Evolutionary conservation across 2,329 filamentous ascomycete species (phyloP), one percentile per base, ranked within the genome.

Genomic region (Metarhizium album): DNA sequence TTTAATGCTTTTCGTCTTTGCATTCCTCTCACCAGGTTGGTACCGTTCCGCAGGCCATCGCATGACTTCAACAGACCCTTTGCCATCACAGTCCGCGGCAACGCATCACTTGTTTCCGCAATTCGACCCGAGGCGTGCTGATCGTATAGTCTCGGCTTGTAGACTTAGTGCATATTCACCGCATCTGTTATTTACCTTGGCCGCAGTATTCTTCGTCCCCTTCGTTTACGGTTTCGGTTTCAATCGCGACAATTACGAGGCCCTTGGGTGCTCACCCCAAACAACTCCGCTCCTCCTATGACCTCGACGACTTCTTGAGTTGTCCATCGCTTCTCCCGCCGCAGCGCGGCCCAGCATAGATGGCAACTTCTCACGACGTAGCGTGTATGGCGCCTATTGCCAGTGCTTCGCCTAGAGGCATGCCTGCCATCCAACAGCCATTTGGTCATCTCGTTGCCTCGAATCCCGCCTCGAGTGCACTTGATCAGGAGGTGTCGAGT

Each of bases 341-440:
- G 73, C 70, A 64, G 70, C 60, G 73, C 74, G 73, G 74, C 72
- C 67, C 55, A 61, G 62, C 61, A 62, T 69, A 58, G 60, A 72
- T 72, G 69, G 69, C 69, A 63, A 67, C 70, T 54, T 58, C 66
- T 55, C 67, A 67, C 57, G 67, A 63, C 52, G 62, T 68, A 46
- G 67, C 66, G 58, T 62, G 59, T 59, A 60, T 65, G 42, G 59
- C 33, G 33, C 33, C 63, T 52, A 66, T 58, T 52, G 59, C 59
- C 48, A n/a, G 35, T 20, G 40, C 48, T 16, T 46, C 48, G 38
- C 48, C 27, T 20, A 24, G 42, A 31, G 27, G 33, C 40, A 20
- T 45, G 16, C 45, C 46, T 42, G 14, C 31, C 35, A 35, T 59
- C 63, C 45, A 51, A 59, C 31, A 51, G 57, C 29, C 55, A 59